These are phyloP conservation scores for Blastobotrys indianensis DNA, from an alignment of 1,139 yeast species.

Conservation along the genomic window DNA sequence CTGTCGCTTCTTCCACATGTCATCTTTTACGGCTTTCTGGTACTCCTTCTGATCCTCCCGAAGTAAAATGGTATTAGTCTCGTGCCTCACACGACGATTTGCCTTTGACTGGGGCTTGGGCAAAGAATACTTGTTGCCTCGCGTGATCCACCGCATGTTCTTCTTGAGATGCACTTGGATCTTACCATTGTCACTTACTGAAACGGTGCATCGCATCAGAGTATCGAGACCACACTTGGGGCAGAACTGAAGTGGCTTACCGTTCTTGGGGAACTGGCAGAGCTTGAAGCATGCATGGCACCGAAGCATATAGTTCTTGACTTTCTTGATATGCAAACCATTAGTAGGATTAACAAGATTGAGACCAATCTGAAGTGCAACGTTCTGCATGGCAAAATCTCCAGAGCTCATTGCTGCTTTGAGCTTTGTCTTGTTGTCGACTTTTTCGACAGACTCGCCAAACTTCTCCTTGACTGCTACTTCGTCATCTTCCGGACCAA, in stretches of 20 bases:
- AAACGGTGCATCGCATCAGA: constrained; percentile 81
- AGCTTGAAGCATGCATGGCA: constrained; percentile 94
- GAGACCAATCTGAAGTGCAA: constrained; percentile 83
- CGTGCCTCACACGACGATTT: constrained; percentile 32
- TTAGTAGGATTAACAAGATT: constrained; percentile 79
- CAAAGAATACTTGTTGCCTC: constrained; percentile 77
- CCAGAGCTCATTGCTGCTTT: constrained; percentile 87
- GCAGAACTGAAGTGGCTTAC: constrained; percentile 80
- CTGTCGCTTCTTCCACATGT: constrained; percentile 79
- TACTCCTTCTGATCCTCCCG: constrained; percentile 95
- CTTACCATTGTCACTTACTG: constrained; percentile 74
- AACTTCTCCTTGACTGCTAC: constrained; percentile 66
- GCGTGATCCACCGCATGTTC: constrained; percentile 88
- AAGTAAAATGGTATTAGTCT: constrained; percentile 40
- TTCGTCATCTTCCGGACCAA: constrained; percentile 29
- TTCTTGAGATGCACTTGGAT: constrained; percentile 85
- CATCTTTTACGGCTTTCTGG: constrained; percentile 77
- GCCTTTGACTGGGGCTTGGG: constrained; percentile 43
- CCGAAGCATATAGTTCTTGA: constrained; percentile 87
- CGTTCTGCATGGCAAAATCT: constrained; percentile 97
- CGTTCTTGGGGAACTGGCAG: constrained; percentile 70
- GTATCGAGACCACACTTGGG: constrained; percentile 96
- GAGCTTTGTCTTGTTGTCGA: constrained; percentile 39
- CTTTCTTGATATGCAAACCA: constrained; percentile 78
- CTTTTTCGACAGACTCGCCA: constrained; percentile 60